Base-by-base conservation (phyloP, 495 filamentous ascomycete species). In the Penicillium turbatum region DNA sequence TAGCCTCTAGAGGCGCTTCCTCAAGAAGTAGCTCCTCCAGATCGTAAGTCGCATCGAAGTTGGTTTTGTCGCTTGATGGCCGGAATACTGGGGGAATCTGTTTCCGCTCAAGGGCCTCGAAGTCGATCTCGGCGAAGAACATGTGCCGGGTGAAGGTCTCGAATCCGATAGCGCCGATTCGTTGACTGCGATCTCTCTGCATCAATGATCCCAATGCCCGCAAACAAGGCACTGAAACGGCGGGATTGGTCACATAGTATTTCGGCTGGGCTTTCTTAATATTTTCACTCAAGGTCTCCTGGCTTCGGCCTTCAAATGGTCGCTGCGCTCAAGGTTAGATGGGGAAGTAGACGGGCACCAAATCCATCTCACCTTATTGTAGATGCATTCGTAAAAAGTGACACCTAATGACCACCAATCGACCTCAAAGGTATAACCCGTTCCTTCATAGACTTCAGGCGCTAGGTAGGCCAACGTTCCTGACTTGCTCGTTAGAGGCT, bases 351-450 rank as follows among this genome's bases (percentile, higher is more conserved):
- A 17, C 13, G 8, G 13, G 10, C 5, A 30, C 26, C 9, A 6
- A 11, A 31, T 16, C 5, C 12, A 12, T 5, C 81, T 45, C 73
- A 92, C 92, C 85, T 95, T 97, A 71, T 93, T 97, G 73, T 97
- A 98, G 42, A 98, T 96, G 79, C 93, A 97, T 71, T 98, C 93
- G 71, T 96, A 98, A 68, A 97, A 96, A 2, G 92, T 83, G 40
- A 98, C 93, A 30, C 93, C 93, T 21, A 98, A 67, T 12, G 92
- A 96, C 93, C 93, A 98, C 93, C 93, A 98, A 70, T 98, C 93
- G 11, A 95, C 91, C 61, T 93, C 89, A 19, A 79, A 82, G 48
- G 82, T 80, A 62, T 98, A 98, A 8, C 92, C 93, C 35, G 79
- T 80, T 21, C 92, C 93, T 56, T 83, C 82, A 56, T 97, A 98